phyloP scores from a whole-genome alignment of 257 asterid genomes.

The Solanum stenotomum region DNA sequence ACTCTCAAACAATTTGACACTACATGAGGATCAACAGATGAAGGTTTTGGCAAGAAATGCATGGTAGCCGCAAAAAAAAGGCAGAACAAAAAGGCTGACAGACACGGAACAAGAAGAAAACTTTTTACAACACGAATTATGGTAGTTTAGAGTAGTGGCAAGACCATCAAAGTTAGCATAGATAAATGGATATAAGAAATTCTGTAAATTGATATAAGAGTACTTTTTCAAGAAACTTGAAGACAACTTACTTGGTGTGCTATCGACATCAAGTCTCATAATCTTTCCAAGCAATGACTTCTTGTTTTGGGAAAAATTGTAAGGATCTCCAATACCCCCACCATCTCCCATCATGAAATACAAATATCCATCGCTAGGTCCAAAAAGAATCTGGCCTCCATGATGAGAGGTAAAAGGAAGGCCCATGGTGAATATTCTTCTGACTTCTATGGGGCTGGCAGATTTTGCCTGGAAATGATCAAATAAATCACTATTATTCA shows the following conservation, averaged over 20 bases:
- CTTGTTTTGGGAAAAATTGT: slow-evolving; percentile 85
- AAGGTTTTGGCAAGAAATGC: neutral
- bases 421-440: slow-evolving; percentile 91
- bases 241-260: slow-evolving; percentile 59
- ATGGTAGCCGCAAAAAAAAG: neutral
- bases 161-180: neutral
- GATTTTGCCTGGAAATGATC: slow-evolving; percentile 40
- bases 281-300: slow-evolving; percentile 89
- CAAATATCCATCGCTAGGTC: slow-evolving; percentile 81
- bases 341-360: slow-evolving; percentile 99
- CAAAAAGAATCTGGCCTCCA: slow-evolving; percentile 88
- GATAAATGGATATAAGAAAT: neutral
- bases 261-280: slow-evolving; percentile 82
- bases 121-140: neutral
- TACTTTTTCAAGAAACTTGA: neutral
- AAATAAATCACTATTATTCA: neutral
- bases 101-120: neutral
- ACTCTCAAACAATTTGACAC: neutral
- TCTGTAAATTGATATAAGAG: neutral
- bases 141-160: neutral
- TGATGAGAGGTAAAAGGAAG: slow-evolving; percentile 74
- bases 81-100: neutral
- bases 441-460: slow-evolving; percentile 60
- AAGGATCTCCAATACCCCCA: slow-evolving; percentile 64
- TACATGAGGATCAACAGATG: neutral